Percentiles rank a stretch among this genome's conserved stretches.
Evolutionary conservation across 2,329 filamentous ascomycete genomes (phyloP).

Genomic region (Beauveria pseudobassiana): DNA sequence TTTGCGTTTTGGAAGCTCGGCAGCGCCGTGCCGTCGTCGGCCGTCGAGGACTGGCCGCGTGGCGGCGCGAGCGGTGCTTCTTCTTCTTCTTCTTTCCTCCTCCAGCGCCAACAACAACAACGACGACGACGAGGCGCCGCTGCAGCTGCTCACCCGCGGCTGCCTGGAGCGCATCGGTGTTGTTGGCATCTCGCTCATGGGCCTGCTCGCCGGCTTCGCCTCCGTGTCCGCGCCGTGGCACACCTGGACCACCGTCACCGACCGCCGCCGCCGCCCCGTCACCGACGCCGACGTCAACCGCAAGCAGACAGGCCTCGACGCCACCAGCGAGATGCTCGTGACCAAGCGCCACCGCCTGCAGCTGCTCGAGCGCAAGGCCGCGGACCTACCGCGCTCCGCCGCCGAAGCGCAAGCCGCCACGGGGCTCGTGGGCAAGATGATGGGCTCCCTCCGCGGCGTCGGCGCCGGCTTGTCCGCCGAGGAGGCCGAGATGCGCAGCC

Average conservation of each 20-base stretch:
- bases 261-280: constrained; percentile 45
- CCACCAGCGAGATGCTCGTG: constrained; percentile 70
- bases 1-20: constrained; percentile 71
- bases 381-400: too few species aligned
- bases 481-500: constrained; percentile 47
- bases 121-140: constrained; percentile 21
- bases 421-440: constrained; percentile 66
- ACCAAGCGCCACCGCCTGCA: constrained; percentile 68
- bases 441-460: constrained; percentile 62
- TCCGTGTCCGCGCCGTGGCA: constrained; percentile 86
- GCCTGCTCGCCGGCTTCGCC: constrained; percentile 78
- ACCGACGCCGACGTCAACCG: constrained; percentile 68
- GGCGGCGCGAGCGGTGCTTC: constrained; percentile 6
- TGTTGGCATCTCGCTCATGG: constrained; percentile 81
- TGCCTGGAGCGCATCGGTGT: constrained; percentile 68
- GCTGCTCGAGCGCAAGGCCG: constrained; percentile 48
- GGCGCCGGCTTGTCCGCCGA: constrained; percentile 51
- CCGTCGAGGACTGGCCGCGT: background rate
- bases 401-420: constrained; percentile 30
- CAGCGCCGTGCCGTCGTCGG: constrained; percentile 45
- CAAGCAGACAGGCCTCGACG: constrained; percentile 71
- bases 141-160: constrained; percentile 38
- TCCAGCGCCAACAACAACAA: background rate
- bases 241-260: constrained; percentile 59
- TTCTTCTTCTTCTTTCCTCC: background rate